phyloP scores from a whole-genome alignment of 805 yeast genomes.

The Saccharomycopsis amapae region DNA sequence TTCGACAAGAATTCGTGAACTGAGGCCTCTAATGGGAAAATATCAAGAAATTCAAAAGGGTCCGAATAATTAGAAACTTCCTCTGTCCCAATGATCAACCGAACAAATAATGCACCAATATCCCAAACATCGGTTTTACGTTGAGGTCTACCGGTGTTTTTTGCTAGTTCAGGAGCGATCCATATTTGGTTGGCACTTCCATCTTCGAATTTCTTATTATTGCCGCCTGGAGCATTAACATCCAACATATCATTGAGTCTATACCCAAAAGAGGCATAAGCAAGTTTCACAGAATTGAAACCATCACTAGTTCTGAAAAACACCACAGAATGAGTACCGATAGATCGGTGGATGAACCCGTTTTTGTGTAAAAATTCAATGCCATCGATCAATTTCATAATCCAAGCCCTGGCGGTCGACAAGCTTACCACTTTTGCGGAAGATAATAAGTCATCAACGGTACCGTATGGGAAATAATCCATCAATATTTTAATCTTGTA shows the following conservation, averaged over 20 bases:
- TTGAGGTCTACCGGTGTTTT: slow-evolving; percentile 42
- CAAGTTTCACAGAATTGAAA: slow-evolving; percentile 49
- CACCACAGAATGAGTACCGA: slow-evolving; percentile 54
- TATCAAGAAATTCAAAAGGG: slow-evolving; percentile 55
- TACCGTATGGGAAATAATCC: slow-evolving; percentile 54
- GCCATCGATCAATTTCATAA: slow-evolving; percentile 78
- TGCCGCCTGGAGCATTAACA: slow-evolving; percentile 30
- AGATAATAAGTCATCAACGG: slow-evolving; percentile 51
- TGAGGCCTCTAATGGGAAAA: slow-evolving; percentile 43
- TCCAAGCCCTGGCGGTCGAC: slow-evolving; percentile 80
- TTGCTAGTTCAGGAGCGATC: slow-evolving; percentile 71
- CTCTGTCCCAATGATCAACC: slow-evolving; percentile 56
- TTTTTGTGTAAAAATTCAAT: slow-evolving; percentile 76
- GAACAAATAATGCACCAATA: slow-evolving; percentile 69
- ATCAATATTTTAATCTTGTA: slow-evolving; percentile 70
- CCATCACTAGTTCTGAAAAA: slow-evolving; percentile 44
- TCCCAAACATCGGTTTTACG: slow-evolving; percentile 93
- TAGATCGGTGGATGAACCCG: slow-evolving; percentile 71
- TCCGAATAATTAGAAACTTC: slow-evolving; percentile 46
- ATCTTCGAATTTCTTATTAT: slow-evolving; percentile 21
- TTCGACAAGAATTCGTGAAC: slow-evolving; percentile 58
- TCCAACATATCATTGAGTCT: slow-evolving; percentile 36
- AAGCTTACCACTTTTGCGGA: slow-evolving; percentile 62
- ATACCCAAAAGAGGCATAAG: slow-evolving; percentile 54
- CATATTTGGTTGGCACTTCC: slow-evolving; percentile 34